Conservation (phyloP, 345 rosid genomes). For the Conringia planisiliqua region DNA sequence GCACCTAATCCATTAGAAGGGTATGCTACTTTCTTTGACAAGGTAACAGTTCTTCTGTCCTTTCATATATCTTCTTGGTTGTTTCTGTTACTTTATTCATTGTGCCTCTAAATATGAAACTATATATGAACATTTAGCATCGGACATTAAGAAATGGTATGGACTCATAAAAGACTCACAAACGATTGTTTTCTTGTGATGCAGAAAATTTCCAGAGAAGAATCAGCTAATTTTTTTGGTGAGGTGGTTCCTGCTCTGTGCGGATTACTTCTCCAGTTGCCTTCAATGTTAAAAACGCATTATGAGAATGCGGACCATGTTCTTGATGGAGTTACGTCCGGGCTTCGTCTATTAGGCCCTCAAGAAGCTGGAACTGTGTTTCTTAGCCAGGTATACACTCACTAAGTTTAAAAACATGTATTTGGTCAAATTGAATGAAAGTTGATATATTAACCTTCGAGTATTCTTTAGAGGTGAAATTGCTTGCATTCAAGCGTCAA, state of each 20-base stretch:
- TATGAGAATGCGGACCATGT: conserved; percentile 51
- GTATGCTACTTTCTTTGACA: conserved; percentile 59
- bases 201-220: conserved; percentile 38
- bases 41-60: conserved; percentile 33
- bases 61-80: not conserved
- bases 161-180: not conserved
- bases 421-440: not conserved
- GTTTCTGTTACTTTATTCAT: not conserved
- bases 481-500: not conserved
- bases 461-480: not conserved
- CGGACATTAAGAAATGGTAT: not conserved
- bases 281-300: conserved; percentile 59
- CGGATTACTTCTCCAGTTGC: conserved; percentile 55
- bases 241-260: conserved; percentile 65
- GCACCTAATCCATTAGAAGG: conserved; percentile 44
- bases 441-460: not conserved
- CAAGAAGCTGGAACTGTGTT: conserved; percentile 73
- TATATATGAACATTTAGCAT: not conserved
- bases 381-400: conserved; percentile 65
- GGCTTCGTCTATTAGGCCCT: conserved; percentile 55
- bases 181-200: not conserved
- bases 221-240: conserved; percentile 60
- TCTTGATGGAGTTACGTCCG: conserved; percentile 29
- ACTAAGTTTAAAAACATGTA: not conserved
- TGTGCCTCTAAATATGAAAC: not conserved